A percentile compares a stretch with the other conserved stretches of the same genome.
Evolutionary conservation across 768 basidiomycete genomes (phyloP).

Genomic region (Kondoa malvinella): DNA sequence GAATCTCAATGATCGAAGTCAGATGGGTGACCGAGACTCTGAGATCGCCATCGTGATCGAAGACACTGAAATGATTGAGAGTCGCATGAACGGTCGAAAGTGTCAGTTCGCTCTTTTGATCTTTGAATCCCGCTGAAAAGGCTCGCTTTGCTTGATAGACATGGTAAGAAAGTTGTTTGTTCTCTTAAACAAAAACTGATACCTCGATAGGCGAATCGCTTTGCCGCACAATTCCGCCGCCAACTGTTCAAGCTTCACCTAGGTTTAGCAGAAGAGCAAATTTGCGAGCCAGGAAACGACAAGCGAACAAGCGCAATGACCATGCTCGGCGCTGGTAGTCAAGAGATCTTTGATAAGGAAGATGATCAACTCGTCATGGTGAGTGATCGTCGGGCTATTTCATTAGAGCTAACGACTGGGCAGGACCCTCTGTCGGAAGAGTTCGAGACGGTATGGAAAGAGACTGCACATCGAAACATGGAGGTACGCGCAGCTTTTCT

Average conservation of each 20-base stretch:
- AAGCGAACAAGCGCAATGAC: slow-evolving; percentile 20
- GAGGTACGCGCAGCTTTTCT: not conserved
- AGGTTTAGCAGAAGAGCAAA: slow-evolving; percentile 58
- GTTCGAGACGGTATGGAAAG: slow-evolving; percentile 18
- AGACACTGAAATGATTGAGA: slow-evolving; percentile 58
- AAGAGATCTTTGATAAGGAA: slow-evolving; percentile 9
- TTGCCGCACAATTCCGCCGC: slow-evolving; percentile 68
- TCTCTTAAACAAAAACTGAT: slow-evolving; percentile 34
- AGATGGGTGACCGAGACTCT: slow-evolving; percentile 41
- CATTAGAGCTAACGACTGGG: not conserved
- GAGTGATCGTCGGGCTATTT: not conserved
- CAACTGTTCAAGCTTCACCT: slow-evolving; percentile 44
- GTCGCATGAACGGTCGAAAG: slow-evolving; percentile 58
- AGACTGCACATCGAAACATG: slow-evolving; percentile 21
- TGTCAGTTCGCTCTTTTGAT: not conserved
- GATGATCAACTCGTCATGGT: slow-evolving; percentile 21
- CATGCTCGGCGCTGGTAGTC: slow-evolving; percentile 15
- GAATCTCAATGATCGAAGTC: slow-evolving; percentile 75
- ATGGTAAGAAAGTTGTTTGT: not conserved
- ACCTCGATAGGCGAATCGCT: slow-evolving; percentile 42
- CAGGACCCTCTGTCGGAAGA: slow-evolving; percentile 25
- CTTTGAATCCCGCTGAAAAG: not conserved
- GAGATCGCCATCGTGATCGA: slow-evolving; percentile 88
- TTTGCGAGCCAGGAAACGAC: slow-evolving; percentile 33
- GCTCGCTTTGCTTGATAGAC: not conserved